Conservation (phyloP, 192 early-diverging fungal genomes). For the Coemansia erecta region DNA sequence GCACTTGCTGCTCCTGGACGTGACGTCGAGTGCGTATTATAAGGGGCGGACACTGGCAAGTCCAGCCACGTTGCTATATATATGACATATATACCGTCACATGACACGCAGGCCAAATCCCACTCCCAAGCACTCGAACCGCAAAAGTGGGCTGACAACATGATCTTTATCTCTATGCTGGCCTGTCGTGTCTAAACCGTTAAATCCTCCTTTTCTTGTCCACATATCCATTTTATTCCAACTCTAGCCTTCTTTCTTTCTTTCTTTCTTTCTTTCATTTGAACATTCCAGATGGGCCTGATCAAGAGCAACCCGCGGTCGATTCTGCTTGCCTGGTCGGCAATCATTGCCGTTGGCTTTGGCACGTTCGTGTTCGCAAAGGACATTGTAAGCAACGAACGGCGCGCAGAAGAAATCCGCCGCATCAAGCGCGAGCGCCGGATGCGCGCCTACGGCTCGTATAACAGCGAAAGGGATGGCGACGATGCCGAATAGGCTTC, state of each 20-base stretch:
- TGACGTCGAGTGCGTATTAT: too few relatives aligned
- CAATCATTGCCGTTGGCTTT: constrained; percentile 37
- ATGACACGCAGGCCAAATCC: not conserved
- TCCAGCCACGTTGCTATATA: too few relatives aligned
- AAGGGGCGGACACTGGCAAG: too few relatives aligned
- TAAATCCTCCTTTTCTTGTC: too few relatives aligned
- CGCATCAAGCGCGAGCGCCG: constrained; percentile 47
- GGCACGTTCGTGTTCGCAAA: constrained; percentile 40
- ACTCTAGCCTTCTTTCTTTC: too few relatives aligned
- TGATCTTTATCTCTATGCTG: not conserved
- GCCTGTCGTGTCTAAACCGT: too few relatives aligned
- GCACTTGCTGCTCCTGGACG: too few relatives aligned
- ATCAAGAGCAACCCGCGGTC: constrained; percentile 51
- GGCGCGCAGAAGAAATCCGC: constrained; percentile 45
- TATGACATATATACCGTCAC: too few relatives aligned
- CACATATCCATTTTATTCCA: too few relatives aligned
- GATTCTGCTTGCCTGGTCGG: constrained; percentile 38
- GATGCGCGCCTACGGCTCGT: constrained; percentile 23
- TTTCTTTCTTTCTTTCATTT: constrained; percentile 4
- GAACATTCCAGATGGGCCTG: constrained; percentile 19
- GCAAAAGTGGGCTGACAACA: not conserved
- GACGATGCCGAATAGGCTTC: not conserved
- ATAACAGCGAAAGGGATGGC: constrained; percentile 15
- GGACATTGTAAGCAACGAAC: constrained; percentile 45
- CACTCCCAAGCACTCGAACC: not conserved